Evolutionary conservation across 2,329 filamentous ascomycete genomes (phyloP), one percentile per base, ranked within the genome.

Genomic region (Torrubiellomyces zombiae): DNA sequence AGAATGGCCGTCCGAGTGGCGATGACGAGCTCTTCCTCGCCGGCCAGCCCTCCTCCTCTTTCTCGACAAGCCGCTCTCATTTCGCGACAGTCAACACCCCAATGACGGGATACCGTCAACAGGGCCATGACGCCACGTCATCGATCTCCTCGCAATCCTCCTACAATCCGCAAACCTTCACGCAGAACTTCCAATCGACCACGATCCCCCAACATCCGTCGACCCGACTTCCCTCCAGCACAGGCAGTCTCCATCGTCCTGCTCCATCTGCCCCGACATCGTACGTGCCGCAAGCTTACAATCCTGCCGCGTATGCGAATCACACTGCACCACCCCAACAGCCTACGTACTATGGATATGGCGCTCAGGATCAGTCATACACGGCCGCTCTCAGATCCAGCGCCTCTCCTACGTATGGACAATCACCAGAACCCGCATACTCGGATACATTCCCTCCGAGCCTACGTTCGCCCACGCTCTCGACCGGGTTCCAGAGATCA

Each of bases 161-260:
- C 21, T 86, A 85, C 50, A 86, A 85, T 42, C 78, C 80, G 2
- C 66, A 76, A 44, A 56, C 61, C 18, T 86, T 69, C 44, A 21
- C 20, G 10, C 21, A 25, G 24, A 30, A 29, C 25, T 50, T 45
- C 25, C 38, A 39, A 28, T 66, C 65, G 14, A 56, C 56, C n/a
- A 51, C 52, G 20, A 37, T 64, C 15, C 59, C 63, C 8, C 62
- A 63, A 33, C 60, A 57, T 28, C 50, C 51, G 14, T 34, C 44
- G 8, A 36, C 46, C 23, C 51, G 54, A 35, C 46, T 58, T 40
- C 50, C 37, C 37, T 50, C 38, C 27, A 41, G 47, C 43, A 30
- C 52, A 42, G 40, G 21, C 23, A 28, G 33, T 3, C 32, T 32
- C 20, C 27, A 35, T 41, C 28, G 38, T 36, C 11, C 53, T 6